Conservation (phyloP, 2,329 filamentous ascomycete species). For the Chaetoscypha palmicola region DNA sequence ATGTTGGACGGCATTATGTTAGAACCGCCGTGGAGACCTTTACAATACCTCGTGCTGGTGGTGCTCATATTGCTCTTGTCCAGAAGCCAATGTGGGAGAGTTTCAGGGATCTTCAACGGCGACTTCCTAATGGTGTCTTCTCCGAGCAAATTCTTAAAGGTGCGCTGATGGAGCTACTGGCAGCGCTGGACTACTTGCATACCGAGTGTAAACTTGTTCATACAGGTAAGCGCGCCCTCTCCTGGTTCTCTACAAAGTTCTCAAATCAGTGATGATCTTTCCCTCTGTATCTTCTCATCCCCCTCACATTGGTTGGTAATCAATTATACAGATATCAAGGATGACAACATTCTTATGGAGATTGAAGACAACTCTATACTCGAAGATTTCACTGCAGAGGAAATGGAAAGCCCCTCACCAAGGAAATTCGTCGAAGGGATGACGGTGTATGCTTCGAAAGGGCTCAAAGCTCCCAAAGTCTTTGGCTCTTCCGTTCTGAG, state of each 20-base stretch:
- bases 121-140: conserved; percentile 26
- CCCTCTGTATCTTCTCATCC: no score
- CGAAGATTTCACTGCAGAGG: conserved; percentile 34
- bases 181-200: conserved; percentile 41
- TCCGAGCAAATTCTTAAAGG: conserved; percentile 32
- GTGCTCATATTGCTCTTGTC: conserved; percentile 33
- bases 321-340: conserved; percentile 37
- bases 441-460: conserved; percentile 37
- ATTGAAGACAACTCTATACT: conserved; percentile 33
- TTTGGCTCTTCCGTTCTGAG: conserved; percentile 35
- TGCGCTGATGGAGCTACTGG: conserved; percentile 31
- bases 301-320: no score
- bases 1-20: conserved; percentile 31
- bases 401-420: conserved; percentile 35
- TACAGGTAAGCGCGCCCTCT: conserved; percentile 40
- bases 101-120: conserved; percentile 32
- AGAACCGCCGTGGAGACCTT: conserved; percentile 34
- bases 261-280: no score
- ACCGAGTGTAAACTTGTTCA: conserved; percentile 39
- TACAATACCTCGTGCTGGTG: conserved; percentile 31
- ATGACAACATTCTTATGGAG: conserved; percentile 40
- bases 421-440: conserved; percentile 37
- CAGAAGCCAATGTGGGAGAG: conserved; percentile 40
- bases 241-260: no score
- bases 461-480: conserved; percentile 31